Evolutionary conservation across 805 yeast species (phyloP).

Genomic region (Kuraishia piskuri): DNA sequence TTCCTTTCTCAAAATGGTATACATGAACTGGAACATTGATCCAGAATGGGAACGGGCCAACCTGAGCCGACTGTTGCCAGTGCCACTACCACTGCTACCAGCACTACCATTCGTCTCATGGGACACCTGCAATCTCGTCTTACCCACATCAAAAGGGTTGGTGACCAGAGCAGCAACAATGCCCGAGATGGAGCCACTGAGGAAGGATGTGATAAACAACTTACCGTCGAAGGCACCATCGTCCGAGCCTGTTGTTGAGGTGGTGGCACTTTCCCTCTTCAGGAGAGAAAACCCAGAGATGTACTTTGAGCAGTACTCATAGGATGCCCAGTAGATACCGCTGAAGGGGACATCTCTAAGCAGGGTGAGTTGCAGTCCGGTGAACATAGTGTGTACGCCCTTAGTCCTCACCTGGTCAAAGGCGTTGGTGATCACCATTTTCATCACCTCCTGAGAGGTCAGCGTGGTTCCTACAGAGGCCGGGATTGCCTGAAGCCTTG

Average conservation of each 20-base stretch:
- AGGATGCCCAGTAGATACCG: slow-evolving; percentile 89
- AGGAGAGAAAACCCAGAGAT: slow-evolving; percentile 8
- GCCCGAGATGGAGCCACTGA: slow-evolving; percentile 82
- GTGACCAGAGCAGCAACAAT: slow-evolving; percentile 78
- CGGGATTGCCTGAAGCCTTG: slow-evolving; percentile 87
- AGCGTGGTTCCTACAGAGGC: slow-evolving; percentile 15
- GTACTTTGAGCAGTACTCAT: slow-evolving; percentile 40
- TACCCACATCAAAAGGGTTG: slow-evolving; percentile 96
- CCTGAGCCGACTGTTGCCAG: slow-evolving; percentile 10
- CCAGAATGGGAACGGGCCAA: slow-evolving; percentile 3
- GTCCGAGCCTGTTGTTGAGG: background rate
- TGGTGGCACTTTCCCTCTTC: slow-evolving; percentile 5
- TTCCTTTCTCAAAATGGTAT: slow-evolving; percentile 56
- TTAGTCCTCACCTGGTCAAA: slow-evolving; percentile 33
- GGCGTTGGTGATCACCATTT: slow-evolving; percentile 29
- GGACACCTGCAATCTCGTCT: slow-evolving; percentile 80
- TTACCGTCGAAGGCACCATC: slow-evolving; percentile 11
- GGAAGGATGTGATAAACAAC: slow-evolving; percentile 55
- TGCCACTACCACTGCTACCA: background rate
- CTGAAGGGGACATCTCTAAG: slow-evolving; percentile 98
- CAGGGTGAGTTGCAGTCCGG: slow-evolving; percentile 78
- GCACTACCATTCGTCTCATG: slow-evolving; percentile 20
- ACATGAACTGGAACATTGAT: slow-evolving; percentile 63
- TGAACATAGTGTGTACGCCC: slow-evolving; percentile 65
- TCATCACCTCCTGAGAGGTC: slow-evolving; percentile 33